Conservation (phyloP, 257 asterid genomes). For the Eustoma russellianum region DNA sequence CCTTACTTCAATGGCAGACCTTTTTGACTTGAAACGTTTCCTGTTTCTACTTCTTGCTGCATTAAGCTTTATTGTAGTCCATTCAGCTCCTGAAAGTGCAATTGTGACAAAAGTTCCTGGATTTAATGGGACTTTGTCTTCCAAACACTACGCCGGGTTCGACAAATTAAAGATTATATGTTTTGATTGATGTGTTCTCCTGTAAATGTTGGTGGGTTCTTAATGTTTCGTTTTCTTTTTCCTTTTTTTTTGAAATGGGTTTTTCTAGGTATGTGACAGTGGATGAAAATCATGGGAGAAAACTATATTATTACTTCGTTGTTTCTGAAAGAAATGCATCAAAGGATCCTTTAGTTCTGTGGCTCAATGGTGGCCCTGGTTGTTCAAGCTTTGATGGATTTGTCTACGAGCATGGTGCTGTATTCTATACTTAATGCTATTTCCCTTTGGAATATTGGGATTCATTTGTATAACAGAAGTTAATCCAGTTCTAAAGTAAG, state of each 20-base stretch:
- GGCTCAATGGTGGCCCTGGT: constrained; percentile 99
- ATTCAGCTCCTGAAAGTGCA: constrained; percentile 61
- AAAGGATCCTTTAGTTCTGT: constrained; percentile 75
- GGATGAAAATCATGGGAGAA: constrained; percentile 60
- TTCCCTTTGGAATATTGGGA: not conserved
- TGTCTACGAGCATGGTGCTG: constrained; percentile 77
- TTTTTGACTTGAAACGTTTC: not conserved
- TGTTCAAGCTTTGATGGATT: constrained; percentile 98
- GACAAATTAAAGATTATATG: not conserved
- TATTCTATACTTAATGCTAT: no score
- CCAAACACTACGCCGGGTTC: constrained; percentile 91
- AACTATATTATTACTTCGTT: constrained; percentile 74
- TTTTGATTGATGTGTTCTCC: constrained; percentile 1
- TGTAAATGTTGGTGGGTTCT: not conserved
- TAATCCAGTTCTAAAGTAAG: not conserved
- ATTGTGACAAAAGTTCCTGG: constrained; percentile 62
- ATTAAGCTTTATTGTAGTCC: constrained; percentile 13
- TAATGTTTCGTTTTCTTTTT: not conserved
- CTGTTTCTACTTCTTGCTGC: constrained; percentile 1
- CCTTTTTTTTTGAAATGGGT: constrained; percentile 1
- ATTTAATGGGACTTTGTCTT: constrained; percentile 55
- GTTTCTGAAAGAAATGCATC: constrained; percentile 69
- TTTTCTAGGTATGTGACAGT: constrained; percentile 58
- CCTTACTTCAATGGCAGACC: constrained; percentile 6
- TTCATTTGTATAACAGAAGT: not conserved